phyloP scores from a whole-genome alignment of 768 basidiomycete genomes.

The Atractiella rhizophila region DNA sequence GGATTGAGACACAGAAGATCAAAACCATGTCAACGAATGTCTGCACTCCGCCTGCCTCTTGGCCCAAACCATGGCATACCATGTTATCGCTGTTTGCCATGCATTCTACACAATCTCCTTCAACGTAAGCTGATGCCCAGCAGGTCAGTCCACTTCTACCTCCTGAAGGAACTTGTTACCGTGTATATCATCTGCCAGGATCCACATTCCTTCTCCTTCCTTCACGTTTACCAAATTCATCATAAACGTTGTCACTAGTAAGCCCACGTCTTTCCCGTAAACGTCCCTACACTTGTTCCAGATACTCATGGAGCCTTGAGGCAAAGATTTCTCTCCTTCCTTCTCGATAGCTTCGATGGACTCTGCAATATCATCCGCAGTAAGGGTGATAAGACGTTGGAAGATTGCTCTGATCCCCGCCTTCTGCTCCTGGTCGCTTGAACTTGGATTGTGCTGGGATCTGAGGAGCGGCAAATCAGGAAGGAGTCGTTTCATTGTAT shows the following conservation, averaged over 20 bases:
- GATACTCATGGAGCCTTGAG: constrained; percentile 7
- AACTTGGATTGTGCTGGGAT: not conserved
- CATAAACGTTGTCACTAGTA: constrained; percentile 3
- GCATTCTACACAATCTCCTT: constrained; percentile 13
- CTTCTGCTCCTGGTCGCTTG: not conserved
- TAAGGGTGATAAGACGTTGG: constrained; percentile 5
- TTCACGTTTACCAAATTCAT: constrained; percentile 13
- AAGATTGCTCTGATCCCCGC: constrained; percentile 9
- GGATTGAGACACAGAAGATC: too few relatives aligned
- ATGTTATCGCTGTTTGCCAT: constrained; percentile 10
- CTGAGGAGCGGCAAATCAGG: constrained; percentile 5
- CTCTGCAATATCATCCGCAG: constrained; percentile 2
- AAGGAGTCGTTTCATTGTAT: too few relatives aligned
- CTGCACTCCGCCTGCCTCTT: constrained; percentile 9
- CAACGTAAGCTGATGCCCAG: not conserved
- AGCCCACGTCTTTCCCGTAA: constrained; percentile 11
- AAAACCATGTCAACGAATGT: constrained; percentile 16
- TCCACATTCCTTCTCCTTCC: constrained; percentile 14
- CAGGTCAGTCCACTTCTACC: not conserved
- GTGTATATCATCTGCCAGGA: constrained; percentile 13
- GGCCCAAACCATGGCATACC: constrained; percentile 14
- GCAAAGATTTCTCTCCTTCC: constrained; percentile 5
- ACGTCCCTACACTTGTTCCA: constrained; percentile 5
- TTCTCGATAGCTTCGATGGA: not conserved
- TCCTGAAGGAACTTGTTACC: constrained; percentile 2